Conservation (phyloP, 2,329 filamentous ascomycete genomes). For the Blastomyces parvus region DNA sequence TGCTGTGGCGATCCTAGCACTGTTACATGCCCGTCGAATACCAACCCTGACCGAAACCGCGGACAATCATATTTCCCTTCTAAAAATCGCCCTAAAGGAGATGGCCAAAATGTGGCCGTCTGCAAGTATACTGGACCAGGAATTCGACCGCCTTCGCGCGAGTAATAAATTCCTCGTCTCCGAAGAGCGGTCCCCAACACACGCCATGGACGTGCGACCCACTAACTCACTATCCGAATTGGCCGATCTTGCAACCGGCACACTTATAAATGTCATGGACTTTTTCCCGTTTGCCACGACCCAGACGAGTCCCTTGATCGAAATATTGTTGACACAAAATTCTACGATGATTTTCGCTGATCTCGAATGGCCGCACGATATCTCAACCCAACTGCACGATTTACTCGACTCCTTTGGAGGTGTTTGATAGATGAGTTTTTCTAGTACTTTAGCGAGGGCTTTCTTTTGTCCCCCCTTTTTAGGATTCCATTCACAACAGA, state of each 20-base stretch:
- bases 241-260: constrained; percentile 10
- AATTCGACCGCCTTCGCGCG: constrained; percentile 23
- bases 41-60: constrained; percentile 24
- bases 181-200: constrained; percentile 13
- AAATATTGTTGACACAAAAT: constrained; percentile 18
- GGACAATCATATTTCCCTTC: constrained; percentile 27
- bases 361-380: constrained; percentile 6
- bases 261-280: constrained; percentile 25
- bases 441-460: not conserved
- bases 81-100: constrained; percentile 27
- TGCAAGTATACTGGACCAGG: constrained; percentile 28
- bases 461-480: not conserved
- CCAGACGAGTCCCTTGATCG: constrained; percentile 24
- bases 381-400: constrained; percentile 5
- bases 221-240: constrained; percentile 11
- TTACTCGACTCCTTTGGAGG: constrained; percentile 6
- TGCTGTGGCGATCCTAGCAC: constrained; percentile 35
- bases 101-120: constrained; percentile 31
- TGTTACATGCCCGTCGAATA: constrained; percentile 33
- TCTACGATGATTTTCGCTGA: constrained; percentile 9
- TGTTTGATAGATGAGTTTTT: not conserved
- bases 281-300: constrained; percentile 30
- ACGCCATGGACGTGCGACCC: constrained; percentile 14
- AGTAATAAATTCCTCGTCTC: constrained; percentile 9
- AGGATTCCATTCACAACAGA: not conserved